Evolutionary conservation across 495 filamentous ascomycete genomes (phyloP), one percentile per base, ranked within the genome.

Genomic region (Cercophora scortea): DNA sequence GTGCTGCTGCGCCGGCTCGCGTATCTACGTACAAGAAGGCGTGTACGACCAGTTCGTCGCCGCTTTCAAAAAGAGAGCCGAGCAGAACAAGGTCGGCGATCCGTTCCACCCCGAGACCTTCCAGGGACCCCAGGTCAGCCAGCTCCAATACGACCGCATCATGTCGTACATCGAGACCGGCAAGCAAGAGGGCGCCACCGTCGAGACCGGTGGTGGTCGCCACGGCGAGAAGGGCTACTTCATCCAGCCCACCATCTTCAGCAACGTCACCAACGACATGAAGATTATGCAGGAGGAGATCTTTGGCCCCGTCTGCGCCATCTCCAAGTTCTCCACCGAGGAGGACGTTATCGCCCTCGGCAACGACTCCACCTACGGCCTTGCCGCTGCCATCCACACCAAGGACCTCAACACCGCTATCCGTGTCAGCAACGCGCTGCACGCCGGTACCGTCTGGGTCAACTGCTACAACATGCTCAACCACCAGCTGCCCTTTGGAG

Each of bases 281-380:
- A 95, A 95, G 86, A 96, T 97, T 70, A 87, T 92, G 80, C 84
- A 92, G 75, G 92, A 97, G 75, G 92, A 97, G 76, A 96, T 97
- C 72, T 97, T 97, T 72, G 92, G 92, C 48, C 92, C 92, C 49
- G 92, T 97, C 53, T 88, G 89, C 73, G 84, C 87, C 49, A 87
- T 97, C 60, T 82, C 89, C 75, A 97, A 96, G 75, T 96, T 97
- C 81, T 85, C 85, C 75, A 84, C 81, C 57, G 84, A 89, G 71
- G 90, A 85, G 10, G 92, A 97, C 49, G 87, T 82, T 56, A 84
- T 96, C 72, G 74, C 78, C 54, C 71, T 89, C 45, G 90, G 81
- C 57, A 96, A 97, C 79, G 75, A 80, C 71, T 87, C 85, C 65
- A 82, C 68, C 53, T 97, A 94, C 76, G 89, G 89, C 67, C 83